phyloP scores from a whole-genome alignment of 345 rosid species.

The Euphorbia pulcherrima region DNA sequence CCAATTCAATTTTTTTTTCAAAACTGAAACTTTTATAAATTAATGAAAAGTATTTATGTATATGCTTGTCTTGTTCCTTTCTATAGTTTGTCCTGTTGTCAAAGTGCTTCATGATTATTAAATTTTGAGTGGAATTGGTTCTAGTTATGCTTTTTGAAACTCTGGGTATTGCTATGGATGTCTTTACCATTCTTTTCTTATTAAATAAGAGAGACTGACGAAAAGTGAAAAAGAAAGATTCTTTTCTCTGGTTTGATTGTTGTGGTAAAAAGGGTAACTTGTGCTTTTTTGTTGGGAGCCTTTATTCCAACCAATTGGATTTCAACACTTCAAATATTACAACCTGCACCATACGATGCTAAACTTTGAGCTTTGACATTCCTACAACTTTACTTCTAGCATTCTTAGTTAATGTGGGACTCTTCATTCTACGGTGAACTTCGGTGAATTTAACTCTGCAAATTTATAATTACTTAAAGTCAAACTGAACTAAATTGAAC shows the following conservation, averaged over 20 bases:
- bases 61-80: not conserved
- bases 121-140: not conserved
- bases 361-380: not conserved
- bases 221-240: conserved; percentile 20
- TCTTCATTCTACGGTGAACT: not conserved
- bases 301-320: not conserved
- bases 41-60: not conserved
- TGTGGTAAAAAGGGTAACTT: conserved; percentile 7
- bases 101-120: not conserved
- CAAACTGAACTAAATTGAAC: too few relatives aligned
- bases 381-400: not conserved
- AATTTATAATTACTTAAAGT: too few relatives aligned
- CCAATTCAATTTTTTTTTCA: not conserved
- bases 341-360: not conserved
- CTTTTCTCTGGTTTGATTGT: conserved; percentile 22
- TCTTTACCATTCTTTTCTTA: conserved; percentile 43
- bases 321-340: conserved; percentile 23
- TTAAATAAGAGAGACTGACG: conserved; percentile 29
- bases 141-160: conserved; percentile 12
- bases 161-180: conserved; percentile 15
- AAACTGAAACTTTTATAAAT: not conserved
- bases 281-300: conserved; percentile 26
- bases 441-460: too few relatives aligned
- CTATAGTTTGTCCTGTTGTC: not conserved
- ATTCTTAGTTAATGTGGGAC: not conserved